Evolutionary conservation across 2,329 filamentous ascomycete species (phyloP).

Genomic region (Aspergillus intermedius): DNA sequence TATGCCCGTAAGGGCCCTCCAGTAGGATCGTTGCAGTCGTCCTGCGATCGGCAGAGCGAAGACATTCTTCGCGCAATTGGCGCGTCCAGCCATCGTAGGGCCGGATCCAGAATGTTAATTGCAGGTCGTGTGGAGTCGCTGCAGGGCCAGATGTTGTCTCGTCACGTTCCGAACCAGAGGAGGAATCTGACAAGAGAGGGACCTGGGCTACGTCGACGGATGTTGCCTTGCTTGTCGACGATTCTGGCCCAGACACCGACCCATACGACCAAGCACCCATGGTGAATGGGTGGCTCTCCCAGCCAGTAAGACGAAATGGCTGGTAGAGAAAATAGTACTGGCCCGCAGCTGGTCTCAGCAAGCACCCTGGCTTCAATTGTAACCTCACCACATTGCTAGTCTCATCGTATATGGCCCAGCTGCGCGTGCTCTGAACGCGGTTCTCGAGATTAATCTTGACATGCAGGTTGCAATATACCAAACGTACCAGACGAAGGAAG

Average conservation of each 20-base stretch:
- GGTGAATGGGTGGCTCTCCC: constrained; percentile 49
- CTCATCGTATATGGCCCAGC: constrained; percentile 39
- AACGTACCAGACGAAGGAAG: constrained; percentile 35
- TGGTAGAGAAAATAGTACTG: constrained; percentile 48
- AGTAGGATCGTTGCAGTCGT: constrained; percentile 36
- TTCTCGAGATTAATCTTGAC: constrained; percentile 17
- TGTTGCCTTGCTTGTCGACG: constrained; percentile 4
- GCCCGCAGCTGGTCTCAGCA: constrained; percentile 36
- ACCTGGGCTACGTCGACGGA: constrained; percentile 14
- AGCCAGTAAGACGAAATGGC: constrained; percentile 38
- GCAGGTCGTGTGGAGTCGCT: constrained; percentile 15
- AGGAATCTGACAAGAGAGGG: constrained; percentile 19
- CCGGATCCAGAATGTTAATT: constrained; percentile 44
- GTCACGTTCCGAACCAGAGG: neutral
- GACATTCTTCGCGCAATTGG: constrained; percentile 35
- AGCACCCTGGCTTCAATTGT: constrained; percentile 35
- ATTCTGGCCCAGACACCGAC: neutral
- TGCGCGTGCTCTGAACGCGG: constrained; percentile 25
- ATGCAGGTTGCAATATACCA: constrained; percentile 41
- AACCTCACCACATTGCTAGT: constrained; percentile 42
- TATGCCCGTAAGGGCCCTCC: constrained; percentile 47
- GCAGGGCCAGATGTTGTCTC: neutral
- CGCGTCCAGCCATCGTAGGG: constrained; percentile 48
- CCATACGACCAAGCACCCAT: constrained; percentile 29
- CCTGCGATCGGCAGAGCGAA: constrained; percentile 15